Percentiles rank a stretch among this genome's conserved stretches.
These are phyloP conservation scores for Tillandsia leiboldiana DNA, from an alignment of 176 grass and related monocot species.

Conservation along the genomic window DNA sequence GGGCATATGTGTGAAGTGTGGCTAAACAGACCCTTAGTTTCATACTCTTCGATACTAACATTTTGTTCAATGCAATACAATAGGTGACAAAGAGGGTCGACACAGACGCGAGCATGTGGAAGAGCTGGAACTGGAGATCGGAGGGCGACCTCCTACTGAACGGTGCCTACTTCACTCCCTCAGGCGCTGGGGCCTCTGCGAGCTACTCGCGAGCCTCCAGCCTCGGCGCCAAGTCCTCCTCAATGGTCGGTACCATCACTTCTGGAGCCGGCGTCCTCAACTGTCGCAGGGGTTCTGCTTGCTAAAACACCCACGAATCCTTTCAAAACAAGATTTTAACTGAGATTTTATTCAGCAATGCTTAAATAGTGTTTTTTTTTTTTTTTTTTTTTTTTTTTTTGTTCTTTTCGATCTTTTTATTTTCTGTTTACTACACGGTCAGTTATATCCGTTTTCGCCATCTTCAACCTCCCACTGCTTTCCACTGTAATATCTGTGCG, in stretches of 20 bases:
- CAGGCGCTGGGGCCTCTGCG: neutral
- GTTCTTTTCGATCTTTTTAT: neutral
- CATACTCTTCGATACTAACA: no score
- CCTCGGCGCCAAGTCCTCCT: conserved; percentile 2
- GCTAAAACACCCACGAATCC: neutral
- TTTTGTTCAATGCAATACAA: no score
- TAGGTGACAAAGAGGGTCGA: conserved; percentile 6
- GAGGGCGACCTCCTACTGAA: neutral
- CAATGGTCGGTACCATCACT: neutral
- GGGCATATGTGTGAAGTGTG: no score
- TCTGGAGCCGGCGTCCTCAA: neutral
- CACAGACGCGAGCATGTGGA: neutral
- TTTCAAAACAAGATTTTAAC: neutral
- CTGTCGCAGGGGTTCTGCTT: neutral
- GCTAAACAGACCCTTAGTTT: no score
- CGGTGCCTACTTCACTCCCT: neutral
- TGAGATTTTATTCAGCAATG: neutral
- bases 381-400: no score
- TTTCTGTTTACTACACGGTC: neutral
- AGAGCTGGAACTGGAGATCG: conserved; percentile 4
- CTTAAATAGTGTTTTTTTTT: neutral
- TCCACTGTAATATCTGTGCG: neutral
- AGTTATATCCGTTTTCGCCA: neutral
- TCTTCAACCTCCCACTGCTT: neutral
- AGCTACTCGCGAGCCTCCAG: neutral